These are phyloP conservation scores for Neurospora tetrasperma DNA, from an alignment of 495 filamentous ascomycete genomes.

Conservation along the genomic window DNA sequence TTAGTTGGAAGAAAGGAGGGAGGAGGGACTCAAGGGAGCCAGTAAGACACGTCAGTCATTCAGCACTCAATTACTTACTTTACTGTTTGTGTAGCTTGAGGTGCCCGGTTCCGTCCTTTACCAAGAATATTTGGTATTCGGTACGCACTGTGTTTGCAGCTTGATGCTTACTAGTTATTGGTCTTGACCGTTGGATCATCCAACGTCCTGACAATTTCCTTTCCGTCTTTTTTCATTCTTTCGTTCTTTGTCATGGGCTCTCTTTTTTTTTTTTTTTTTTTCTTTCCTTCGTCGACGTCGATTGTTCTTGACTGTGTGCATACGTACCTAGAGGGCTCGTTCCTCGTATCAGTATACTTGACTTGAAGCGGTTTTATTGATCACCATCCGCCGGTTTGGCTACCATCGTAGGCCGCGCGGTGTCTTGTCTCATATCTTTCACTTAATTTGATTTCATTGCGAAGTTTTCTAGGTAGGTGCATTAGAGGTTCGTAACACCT, in stretches of 20 bases:
- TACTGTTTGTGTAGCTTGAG: background rate
- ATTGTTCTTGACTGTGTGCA: background rate
- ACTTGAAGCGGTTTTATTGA: no score
- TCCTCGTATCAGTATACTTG: background rate
- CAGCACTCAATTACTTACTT: background rate
- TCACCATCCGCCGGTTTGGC: no score
- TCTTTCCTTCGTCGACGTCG: background rate
- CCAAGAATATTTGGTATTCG: background rate
- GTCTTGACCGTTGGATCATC: background rate
- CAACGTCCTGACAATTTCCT: background rate
- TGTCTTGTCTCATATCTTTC: background rate
- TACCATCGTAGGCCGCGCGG: no score
- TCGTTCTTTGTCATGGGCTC: background rate
- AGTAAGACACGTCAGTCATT: background rate
- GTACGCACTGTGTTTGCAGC: background rate
- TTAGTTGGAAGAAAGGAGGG: background rate
- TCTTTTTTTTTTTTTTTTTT: background rate
- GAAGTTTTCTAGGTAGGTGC: background rate
- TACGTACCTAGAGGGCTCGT: background rate
- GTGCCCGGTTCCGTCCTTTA: background rate
- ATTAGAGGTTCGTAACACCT: background rate
- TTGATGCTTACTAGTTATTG: background rate
- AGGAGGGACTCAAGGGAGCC: background rate
- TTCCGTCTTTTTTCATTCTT: background rate
- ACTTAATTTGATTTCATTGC: no score